Base-by-base conservation (phyloP, 805 yeast genomes). In the Candida maris region DNA sequence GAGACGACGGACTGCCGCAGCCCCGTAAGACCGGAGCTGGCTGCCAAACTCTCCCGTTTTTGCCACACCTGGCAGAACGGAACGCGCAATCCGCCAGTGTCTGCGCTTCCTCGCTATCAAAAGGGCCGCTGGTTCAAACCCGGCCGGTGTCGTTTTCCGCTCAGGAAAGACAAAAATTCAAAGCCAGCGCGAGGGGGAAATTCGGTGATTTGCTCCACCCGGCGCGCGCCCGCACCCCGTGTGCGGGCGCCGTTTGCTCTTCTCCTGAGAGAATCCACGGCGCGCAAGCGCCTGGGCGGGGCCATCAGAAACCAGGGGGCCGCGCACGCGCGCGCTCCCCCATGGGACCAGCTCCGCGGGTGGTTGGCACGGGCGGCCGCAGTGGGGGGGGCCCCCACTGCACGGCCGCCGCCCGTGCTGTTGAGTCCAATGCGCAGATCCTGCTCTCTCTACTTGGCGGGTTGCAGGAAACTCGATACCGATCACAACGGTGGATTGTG, bases 101-200 rank as follows among this genome's bases (percentile, higher is more conserved):
- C 62, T 57, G 54, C 59, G 63, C 54, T 48, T 54, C 59, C 65
- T 59, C 61, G 62, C 49, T 36, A 38, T 46, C 65, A 52, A 35
- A 55, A 54, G 60, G 54, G 40, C 30, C 34, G 24, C 15, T 15
- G 17, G 28, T 18, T 20, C 31, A 18, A 28, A 9, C 15, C 31
- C 14, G 6, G 21, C 9, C 31, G n/a, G n/a, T n/a, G n/a, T n/a
- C n/a, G n/a, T n/a, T n/a, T n/a, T n/a, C n/a, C n/a, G n/a, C n/a
- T n/a, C n/a, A n/a, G n/a, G n/a, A n/a, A n/a, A n/a, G n/a, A n/a
- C n/a, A n/a, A n/a, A n/a, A n/a, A n/a, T n/a, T n/a, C n/a, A n/a
- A n/a, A n/a, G n/a, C n/a, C n/a, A n/a, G 34, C 23, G 62, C 63
- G 64, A 61, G 66, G 61, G 66, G 66, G 66, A 61, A 61, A 61